Evolutionary conservation across 139 green algal species (phyloP), one percentile per base, ranked within the genome.

Genomic region (Diplosphaera chodatii): DNA sequence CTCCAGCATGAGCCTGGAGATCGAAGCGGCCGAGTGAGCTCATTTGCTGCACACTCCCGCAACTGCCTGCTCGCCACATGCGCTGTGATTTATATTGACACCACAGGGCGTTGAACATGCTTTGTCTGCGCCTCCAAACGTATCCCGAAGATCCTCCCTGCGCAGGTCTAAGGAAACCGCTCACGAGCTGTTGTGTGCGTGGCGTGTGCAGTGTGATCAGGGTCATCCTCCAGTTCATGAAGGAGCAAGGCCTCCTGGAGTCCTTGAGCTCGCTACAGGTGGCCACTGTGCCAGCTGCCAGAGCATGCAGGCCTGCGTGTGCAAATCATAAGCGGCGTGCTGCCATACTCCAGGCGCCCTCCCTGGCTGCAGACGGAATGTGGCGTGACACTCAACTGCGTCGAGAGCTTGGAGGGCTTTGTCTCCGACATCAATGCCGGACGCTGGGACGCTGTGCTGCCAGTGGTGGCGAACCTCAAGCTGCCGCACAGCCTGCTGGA

Each of bases 161-260:
- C n/a, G n/a, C n/a, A n/a, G n/a, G n/a, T n/a, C n/a, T n/a, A n/a
- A n/a, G n/a, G n/a, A n/a, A n/a, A n/a, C n/a, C n/a, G n/a, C n/a
- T n/a, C n/a, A n/a, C n/a, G n/a, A n/a, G n/a, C n/a, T n/a, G n/a
- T n/a, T n/a, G n/a, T n/a, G n/a, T n/a, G n/a, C n/a, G n/a, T n/a
- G n/a, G n/a, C n/a, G n/a, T n/a, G n/a, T n/a, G n/a, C n/a, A 97
- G 91, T 85, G 88, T 97, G n/a, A 96, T 97, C 84, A 96, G 95
- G 68, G 89, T 98, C 72, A 93, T 98, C 28, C 80, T 98, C 4
- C 94, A 98, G 72, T 98, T 98, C 67, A 97, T 91, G 84, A 96
- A 97, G 67, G 94, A 98, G 80, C 95, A 98, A 75, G 84, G 83
- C 13, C 77, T 98, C 10, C 70, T 78, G 6, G 85, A 96, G 20